Percentiles rank a stretch among this genome's conserved stretches.
phyloP scores from a whole-genome alignment of 2,329 filamentous ascomycete genomes.

The Cladosporium cucumerinum region DNA sequence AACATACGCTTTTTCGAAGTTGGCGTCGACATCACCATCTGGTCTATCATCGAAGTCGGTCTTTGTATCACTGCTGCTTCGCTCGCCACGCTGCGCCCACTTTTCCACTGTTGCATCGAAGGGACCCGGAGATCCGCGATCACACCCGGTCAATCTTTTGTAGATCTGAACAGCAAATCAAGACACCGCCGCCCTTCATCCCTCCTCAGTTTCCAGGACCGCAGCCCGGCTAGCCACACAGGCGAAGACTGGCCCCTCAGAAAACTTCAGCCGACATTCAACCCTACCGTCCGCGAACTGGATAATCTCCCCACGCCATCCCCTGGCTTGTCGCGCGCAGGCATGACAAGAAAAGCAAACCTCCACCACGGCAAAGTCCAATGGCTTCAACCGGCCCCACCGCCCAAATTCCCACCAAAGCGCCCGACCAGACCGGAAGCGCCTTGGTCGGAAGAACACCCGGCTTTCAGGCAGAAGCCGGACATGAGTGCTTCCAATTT shows the following conservation, averaged over 20 bases:
- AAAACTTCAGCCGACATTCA: not conserved
- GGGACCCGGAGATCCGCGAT: not conserved
- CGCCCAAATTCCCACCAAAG: not conserved
- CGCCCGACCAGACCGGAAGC: not conserved
- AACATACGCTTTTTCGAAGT: conserved; percentile 26
- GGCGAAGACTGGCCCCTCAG: not conserved
- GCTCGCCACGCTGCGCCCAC: conserved; percentile 33
- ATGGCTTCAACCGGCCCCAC: not conserved
- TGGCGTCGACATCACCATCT: conserved; percentile 29
- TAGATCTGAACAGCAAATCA: not conserved
- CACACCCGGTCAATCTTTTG: not conserved
- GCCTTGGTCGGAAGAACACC: not conserved
- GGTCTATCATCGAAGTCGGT: conserved; percentile 36
- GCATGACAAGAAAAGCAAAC: conserved; percentile 7
- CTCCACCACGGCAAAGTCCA: conserved; percentile 4
- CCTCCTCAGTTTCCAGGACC: not conserved
- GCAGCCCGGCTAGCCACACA: not conserved
- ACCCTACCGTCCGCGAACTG: not conserved
- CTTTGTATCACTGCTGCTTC: conserved; percentile 35
- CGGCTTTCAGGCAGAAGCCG: not conserved
- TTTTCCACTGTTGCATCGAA: conserved; percentile 28
- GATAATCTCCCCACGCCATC: not conserved
- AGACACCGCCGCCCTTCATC: not conserved
- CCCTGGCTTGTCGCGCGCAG: not conserved
- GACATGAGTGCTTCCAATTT: not conserved